Conservation (phyloP, 345 rosid species). For the Excoecaria cochinchinensis region DNA sequence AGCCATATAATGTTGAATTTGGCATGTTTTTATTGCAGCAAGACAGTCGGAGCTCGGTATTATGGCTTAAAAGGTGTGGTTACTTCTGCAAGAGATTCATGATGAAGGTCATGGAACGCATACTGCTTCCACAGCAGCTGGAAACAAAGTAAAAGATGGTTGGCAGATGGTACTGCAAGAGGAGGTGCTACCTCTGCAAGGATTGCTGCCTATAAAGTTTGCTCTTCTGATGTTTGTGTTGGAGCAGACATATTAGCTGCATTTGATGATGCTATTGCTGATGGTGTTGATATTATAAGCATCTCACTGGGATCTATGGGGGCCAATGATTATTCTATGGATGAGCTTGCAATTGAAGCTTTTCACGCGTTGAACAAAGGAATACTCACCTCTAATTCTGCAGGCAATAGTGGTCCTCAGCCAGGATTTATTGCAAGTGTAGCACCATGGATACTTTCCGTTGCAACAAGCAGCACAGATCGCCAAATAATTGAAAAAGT, state of each 20-base stretch:
- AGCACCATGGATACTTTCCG: constrained; percentile 36
- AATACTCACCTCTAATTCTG: constrained; percentile 27
- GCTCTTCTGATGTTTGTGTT: neutral
- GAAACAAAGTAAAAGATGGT: constrained; percentile 41
- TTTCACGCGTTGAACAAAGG: constrained; percentile 36
- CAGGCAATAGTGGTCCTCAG: constrained; percentile 20
- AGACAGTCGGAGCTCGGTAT: constrained; percentile 49
- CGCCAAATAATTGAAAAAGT: constrained; percentile 25
- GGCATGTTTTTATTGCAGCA: constrained; percentile 10
- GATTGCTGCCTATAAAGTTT: constrained; percentile 50
- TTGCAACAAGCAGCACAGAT: constrained; percentile 34
- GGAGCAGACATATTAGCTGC: constrained; percentile 29
- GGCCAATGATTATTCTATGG: neutral
- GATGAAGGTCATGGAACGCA: constrained; percentile 45
- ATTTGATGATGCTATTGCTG: constrained; percentile 68
- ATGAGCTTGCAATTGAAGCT: constrained; percentile 28
- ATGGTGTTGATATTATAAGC: constrained; percentile 50
- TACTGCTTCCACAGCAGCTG: constrained; percentile 68
- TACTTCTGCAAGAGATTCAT: constrained; percentile 35
- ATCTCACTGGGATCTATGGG: constrained; percentile 5
- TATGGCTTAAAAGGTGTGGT: neutral
- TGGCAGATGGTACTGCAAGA: constrained; percentile 52
- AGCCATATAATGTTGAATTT: no score
- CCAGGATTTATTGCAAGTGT: neutral
- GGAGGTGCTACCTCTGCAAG: constrained; percentile 62